Evolutionary conservation across 441 rosid genomes (phyloP).

Genomic region (Biscutella laevigata): DNA sequence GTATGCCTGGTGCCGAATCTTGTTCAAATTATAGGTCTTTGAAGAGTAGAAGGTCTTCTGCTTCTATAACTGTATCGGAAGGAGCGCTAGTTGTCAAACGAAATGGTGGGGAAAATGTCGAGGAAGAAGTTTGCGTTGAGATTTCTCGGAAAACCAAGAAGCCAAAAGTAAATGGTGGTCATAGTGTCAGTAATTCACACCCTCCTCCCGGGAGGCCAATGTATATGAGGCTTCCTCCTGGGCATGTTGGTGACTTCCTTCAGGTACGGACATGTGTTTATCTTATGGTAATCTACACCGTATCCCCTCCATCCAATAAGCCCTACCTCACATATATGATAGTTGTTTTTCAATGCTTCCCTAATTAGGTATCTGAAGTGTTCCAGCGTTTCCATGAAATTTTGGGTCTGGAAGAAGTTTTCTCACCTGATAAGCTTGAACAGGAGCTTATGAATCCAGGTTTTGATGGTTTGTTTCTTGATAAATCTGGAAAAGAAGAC

Average conservation of each 20-base stretch:
- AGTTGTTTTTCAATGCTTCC: constrained; percentile 24
- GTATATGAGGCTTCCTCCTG: constrained; percentile 64
- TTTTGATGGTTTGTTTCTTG: constrained; percentile 34
- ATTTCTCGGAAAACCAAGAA: constrained; percentile 41
- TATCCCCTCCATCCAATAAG: constrained; percentile 11
- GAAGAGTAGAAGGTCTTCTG: constrained; percentile 44
- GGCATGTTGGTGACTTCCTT: constrained; percentile 78
- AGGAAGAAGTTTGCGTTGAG: constrained; percentile 32
- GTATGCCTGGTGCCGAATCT: constrained; percentile 59
- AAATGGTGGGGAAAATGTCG: constrained; percentile 34
- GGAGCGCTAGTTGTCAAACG: constrained; percentile 50
- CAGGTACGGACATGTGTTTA: constrained; percentile 50
- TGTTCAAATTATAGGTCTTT: constrained; percentile 62
- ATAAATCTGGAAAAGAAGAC: constrained; percentile 31
- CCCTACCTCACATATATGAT: constrained; percentile 10
- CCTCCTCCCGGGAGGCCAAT: constrained; percentile 64
- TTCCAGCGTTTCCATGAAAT: constrained; percentile 68
- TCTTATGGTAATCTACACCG: constrained; percentile 7
- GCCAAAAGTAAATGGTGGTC: constrained; percentile 36
- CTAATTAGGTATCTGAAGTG: constrained; percentile 68
- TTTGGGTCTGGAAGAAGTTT: constrained; percentile 60
- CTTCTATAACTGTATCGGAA: constrained; percentile 50
- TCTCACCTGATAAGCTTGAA: constrained; percentile 54
- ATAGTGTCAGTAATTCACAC: constrained; percentile 25
- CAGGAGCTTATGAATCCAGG: constrained; percentile 69